phyloP scores from a whole-genome alignment of 2,329 filamentous ascomycete genomes.

The Venturia asperata region DNA sequence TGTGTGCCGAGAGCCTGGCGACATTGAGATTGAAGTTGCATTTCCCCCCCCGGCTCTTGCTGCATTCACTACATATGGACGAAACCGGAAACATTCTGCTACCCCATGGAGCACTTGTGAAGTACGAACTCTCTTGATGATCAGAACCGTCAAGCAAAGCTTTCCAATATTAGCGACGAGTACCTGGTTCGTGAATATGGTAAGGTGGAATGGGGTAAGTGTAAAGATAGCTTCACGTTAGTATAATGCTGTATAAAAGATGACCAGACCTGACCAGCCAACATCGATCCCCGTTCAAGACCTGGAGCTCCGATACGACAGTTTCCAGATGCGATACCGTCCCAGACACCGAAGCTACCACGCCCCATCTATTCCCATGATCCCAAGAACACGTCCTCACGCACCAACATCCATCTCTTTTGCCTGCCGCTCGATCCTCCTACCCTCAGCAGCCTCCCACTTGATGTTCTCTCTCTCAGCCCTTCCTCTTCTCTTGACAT shows the following conservation, averaged over 20 bases:
- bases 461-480: conserved; percentile 6
- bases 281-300: background rate
- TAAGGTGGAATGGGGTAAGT: background rate
- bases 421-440: background rate
- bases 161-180: too few species aligned
- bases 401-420: conserved; percentile 1
- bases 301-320: background rate
- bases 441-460: conserved; percentile 6
- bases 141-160: too few species aligned
- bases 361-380: background rate
- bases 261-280: background rate
- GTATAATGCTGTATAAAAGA: background rate
- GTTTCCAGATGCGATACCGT: background rate
- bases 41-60: background rate
- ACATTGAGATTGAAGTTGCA: background rate
- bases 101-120: too few species aligned
- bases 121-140: too few species aligned
- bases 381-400: background rate
- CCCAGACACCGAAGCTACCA: background rate
- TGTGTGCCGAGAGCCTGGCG: background rate
- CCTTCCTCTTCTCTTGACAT: conserved; percentile 8
- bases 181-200: background rate
- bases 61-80: too few species aligned
- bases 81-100: too few species aligned
- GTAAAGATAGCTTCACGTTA: background rate